Evolutionary conservation across 2,329 filamentous ascomycete genomes (phyloP).

Genomic region (Aaosphaeria arxii): DNA sequence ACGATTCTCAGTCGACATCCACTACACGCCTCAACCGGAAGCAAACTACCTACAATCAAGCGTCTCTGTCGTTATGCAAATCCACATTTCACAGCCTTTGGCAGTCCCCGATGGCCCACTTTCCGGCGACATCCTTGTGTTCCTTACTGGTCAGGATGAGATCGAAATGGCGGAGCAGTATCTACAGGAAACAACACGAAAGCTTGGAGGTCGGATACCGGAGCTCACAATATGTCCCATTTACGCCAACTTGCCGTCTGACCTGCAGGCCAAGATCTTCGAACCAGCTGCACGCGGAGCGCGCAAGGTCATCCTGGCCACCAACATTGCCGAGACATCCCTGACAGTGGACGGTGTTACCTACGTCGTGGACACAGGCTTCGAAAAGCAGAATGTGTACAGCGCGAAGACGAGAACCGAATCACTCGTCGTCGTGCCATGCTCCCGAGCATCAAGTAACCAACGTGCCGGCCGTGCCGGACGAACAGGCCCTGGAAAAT

Average conservation of each 20-base stretch:
- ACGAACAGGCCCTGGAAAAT: constrained; percentile 87
- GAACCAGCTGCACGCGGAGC: constrained; percentile 83
- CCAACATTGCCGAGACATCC: constrained; percentile 95
- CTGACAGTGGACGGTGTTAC: constrained; percentile 95
- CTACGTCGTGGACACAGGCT: constrained; percentile 93
- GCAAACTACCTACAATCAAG: constrained; percentile 90
- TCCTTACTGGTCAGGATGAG: constrained; percentile 93
- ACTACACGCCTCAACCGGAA: constrained; percentile 86
- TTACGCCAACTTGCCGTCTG: constrained; percentile 88
- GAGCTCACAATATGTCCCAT: constrained; percentile 91
- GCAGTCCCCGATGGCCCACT: not conserved
- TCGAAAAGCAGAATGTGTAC: constrained; percentile 93
- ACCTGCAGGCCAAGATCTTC: constrained; percentile 90
- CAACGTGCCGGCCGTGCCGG: constrained; percentile 91
- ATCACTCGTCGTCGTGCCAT: constrained; percentile 84
- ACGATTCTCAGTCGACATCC: constrained; percentile 84
- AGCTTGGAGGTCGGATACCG: constrained; percentile 78
- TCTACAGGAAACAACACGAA: constrained; percentile 79
- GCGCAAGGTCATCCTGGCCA: constrained; percentile 88
- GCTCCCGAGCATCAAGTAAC: constrained; percentile 86
- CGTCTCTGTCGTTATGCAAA: constrained; percentile 92
- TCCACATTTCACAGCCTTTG: constrained; percentile 75
- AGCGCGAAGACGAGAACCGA: constrained; percentile 84
- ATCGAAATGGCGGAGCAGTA: constrained; percentile 86
- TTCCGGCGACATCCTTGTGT: constrained; percentile 84